phyloP scores from a whole-genome alignment of 257 asterid species.

The Linaria vulgaris region DNA sequence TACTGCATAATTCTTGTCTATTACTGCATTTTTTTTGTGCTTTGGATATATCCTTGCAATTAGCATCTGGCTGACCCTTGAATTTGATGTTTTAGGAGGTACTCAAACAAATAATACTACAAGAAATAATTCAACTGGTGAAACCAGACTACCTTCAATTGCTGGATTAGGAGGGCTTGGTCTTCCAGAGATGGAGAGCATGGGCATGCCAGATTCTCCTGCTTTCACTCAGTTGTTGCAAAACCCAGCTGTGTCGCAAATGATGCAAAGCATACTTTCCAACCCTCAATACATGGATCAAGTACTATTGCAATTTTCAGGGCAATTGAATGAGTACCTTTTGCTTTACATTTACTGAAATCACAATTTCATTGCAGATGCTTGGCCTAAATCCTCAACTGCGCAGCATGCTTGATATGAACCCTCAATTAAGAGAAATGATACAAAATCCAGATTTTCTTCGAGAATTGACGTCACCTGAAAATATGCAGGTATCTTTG shows the following conservation, averaged over 20 bases:
- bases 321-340: conserved; percentile 18
- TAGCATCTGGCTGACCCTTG: not conserved
- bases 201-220: conserved; percentile 41
- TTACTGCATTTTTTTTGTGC: not conserved
- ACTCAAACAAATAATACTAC: conserved; percentile 43
- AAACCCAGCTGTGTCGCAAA: conserved; percentile 56
- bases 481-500: conserved; percentile 45
- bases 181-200: conserved; percentile 39
- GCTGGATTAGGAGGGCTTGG: conserved; percentile 56
- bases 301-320: conserved; percentile 26
- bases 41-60: not conserved
- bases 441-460: conserved; percentile 64
- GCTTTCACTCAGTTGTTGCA: conserved; percentile 45
- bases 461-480: conserved; percentile 50
- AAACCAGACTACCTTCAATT: conserved; percentile 38
- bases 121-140: conserved; percentile 42
- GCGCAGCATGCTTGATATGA: conserved; percentile 47
- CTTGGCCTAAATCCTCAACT: conserved; percentile 44
- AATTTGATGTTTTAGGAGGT: conserved; percentile 33
- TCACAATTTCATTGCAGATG: conserved; percentile 39
- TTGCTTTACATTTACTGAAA: conserved; percentile 14
- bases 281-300: conserved; percentile 60
- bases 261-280: conserved; percentile 54
- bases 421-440: conserved; percentile 61
- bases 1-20: not conserved